Percentiles rank a stretch among this genome's conserved stretches.
These are phyloP conservation scores for Phytomonas sp. DNA, from an alignment of 208 protist genomes.

Conservation along the genomic window DNA sequence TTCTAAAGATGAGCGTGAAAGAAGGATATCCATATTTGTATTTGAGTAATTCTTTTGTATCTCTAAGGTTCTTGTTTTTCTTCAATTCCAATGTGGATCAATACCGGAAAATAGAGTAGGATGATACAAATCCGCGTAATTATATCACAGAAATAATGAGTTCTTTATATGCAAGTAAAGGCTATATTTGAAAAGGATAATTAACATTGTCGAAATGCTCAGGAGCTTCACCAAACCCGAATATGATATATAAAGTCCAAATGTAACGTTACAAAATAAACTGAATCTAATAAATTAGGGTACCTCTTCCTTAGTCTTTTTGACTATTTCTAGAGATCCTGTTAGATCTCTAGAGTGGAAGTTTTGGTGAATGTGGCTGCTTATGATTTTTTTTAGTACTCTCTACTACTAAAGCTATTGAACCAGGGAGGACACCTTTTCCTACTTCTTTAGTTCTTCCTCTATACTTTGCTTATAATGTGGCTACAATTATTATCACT, in stretches of 20 bases:
- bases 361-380: slow-evolving; percentile 2
- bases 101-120: neutral
- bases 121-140: neutral
- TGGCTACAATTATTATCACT: neutral
- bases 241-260: neutral
- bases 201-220: neutral
- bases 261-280: neutral
- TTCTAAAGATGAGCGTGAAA: neutral
- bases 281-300: neutral
- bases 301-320: neutral
- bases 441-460: slow-evolving; percentile 16
- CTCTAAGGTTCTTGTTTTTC: neutral
- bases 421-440: slow-evolving; percentile 5
- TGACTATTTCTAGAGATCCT: neutral
- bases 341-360: neutral
- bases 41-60: neutral
- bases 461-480: slow-evolving; percentile 10
- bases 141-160: neutral
- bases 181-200: neutral
- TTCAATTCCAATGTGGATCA: neutral
- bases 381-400: slow-evolving; percentile 14
- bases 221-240: neutral
- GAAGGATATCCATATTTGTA: slow-evolving; percentile 7
- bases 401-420: slow-evolving; percentile 16
- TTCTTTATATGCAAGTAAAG: neutral